Base-by-base conservation (phyloP, 805 yeast genomes). In the Maudiozyma pseudohumilis region DNA sequence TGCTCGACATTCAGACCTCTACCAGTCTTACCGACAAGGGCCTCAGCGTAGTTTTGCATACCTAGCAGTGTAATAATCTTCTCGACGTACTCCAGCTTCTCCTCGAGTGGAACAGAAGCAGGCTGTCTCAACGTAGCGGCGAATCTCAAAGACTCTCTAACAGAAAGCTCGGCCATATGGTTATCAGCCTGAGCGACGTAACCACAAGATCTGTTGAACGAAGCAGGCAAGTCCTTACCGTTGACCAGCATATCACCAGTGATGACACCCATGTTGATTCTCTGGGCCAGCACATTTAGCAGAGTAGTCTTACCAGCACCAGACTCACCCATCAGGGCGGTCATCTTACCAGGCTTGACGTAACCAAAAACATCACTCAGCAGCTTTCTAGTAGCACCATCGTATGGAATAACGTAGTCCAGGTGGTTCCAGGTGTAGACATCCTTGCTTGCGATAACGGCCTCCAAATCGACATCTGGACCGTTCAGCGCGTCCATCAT, bases 231-330 rank as follows among this genome's bases (percentile, higher is more conserved):
- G 7, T 74, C 68, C 36, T 68, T 67, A 39, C 86, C 87, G 54
- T 82, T 80, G 19, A 81, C 88, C 55, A 78, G 61, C 69, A 75
- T 70, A 49, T 78, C 81, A 49, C 84, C 83, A 27, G 85, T 71
- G 29, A 81, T 72, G 13, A 74, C 76, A 60, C 89, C 92, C 55
- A 72, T 65, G 30, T 77, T 71, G 38, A 79, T 72, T 57, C 89
- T 71, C 52, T 77, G 82, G 17, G 86, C 77, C 42, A 82, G 68
- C 47, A 79, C 77, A 57, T 81, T 80, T 49, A 82, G 66, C 40
- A 81, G 64, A 3, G 89, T 82, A 19, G 92, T 81, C 53, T 81
- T 81, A 64, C 92, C 92, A 32, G 92, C 92, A 64, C 92, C 92
- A 24, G 89, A 81, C 37, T 80, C 82, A 52, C 92, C 92, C 88